Evolutionary conservation across 192 early-diverging fungal genomes (phyloP), one percentile per base, ranked within the genome.

Genomic region (Phycomyces blakesleeanus): DNA sequence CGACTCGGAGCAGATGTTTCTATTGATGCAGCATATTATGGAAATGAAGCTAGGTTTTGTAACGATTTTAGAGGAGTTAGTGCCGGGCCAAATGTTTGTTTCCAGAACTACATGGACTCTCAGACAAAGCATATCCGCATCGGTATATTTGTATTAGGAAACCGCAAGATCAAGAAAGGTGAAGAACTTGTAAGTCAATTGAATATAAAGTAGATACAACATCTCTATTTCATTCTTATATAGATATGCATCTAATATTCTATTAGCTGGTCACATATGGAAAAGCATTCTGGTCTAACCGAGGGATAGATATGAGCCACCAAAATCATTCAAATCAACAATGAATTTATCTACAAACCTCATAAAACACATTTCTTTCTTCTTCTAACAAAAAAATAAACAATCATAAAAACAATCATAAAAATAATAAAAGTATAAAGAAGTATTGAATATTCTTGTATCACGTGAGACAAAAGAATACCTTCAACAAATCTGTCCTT

Each of bases 11-110:
- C 47, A 5, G 76, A 71, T 44, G 18, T 71, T 11, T 77, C 72
- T 7, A 66, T 77, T 10, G 76, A 77, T 42, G 76, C 76, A 5
- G 73, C 42, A 16, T 27, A 38, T 8, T 69, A 57, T 18, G 76
- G 76, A 14, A 77, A 77, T 57, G 76, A 77, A 34, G 72, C 72
- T 8, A 22, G 76, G 3, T 77, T 77, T 47, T 67, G 63, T 41
- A 77, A 77, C 18, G 76, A 77, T 37, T 77, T 70, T 24, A 42
- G 76, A 27, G 76, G 76, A 8, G 55, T 74, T 14, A 68, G 62
- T 16, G 38, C 61, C 12, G 57, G 51, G 0, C 71, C 75, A 11
- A 76, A 76, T 54, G 75, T 76, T 1, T 76, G 74, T 27, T 76
- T 76, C 26, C 52, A 67, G 41, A 76, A 71, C 53, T 76, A 76